phyloP scores from a whole-genome alignment of 176 grass and related monocot species.

The Thalia dealbata region DNA sequence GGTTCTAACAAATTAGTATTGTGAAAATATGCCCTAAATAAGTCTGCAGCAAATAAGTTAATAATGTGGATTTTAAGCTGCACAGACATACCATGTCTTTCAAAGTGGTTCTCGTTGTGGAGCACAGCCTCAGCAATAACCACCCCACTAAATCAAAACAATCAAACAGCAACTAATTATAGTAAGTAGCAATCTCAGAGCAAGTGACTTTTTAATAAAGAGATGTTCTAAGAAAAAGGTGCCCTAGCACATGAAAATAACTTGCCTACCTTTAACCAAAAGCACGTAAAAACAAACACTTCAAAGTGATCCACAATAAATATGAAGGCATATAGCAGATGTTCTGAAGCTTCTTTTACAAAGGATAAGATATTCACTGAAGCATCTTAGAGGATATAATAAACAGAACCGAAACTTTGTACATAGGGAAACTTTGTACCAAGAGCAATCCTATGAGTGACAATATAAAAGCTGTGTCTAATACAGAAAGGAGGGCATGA shows the following conservation, averaged over 20 bases:
- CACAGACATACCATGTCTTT: slow-evolving; percentile 66
- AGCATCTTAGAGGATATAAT: neutral
- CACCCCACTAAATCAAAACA: slow-evolving; percentile 55
- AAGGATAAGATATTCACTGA: neutral
- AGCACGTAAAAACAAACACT: neutral
- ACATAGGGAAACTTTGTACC: neutral
- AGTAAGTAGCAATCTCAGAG: neutral
- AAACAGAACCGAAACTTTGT: neutral
- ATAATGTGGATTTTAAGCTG: neutral
- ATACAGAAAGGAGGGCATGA: no score
- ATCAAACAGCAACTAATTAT: slow-evolving; percentile 25
- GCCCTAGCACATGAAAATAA: neutral
- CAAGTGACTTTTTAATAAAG: neutral
- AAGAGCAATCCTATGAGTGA: neutral
- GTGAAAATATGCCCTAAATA: neutral
- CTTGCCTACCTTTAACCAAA: neutral
- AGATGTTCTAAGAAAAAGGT: neutral
- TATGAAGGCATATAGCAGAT: neutral
- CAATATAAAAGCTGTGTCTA: no score
- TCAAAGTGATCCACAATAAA: neutral
- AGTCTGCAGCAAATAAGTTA: neutral
- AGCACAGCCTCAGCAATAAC: slow-evolving; percentile 96
- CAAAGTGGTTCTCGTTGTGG: slow-evolving; percentile 69
- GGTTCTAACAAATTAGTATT: neutral
- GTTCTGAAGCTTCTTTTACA: neutral